Base-by-base conservation (phyloP, 306 rosid genomes). In the Hylodesmum podocarpum region DNA sequence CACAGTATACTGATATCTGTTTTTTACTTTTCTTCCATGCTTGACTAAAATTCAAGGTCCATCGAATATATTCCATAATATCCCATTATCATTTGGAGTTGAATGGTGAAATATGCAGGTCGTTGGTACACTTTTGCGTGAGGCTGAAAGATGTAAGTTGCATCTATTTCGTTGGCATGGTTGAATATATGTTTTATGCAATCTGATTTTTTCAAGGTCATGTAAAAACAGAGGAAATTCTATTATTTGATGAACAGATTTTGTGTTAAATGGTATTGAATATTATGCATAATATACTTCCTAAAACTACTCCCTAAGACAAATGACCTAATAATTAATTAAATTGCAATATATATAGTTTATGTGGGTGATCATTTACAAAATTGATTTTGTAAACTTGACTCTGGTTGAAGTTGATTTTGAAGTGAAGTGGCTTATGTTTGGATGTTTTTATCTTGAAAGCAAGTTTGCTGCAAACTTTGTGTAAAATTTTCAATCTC, bases 121-220 rank as follows among this genome's bases (percentile, higher is more conserved):
- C 37, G 50, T 87, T 92, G 93, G 91, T 92, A 83, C 61, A 40
- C 73, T 85, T 89, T 80, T 75, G 75, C 10, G 84, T 86, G 76
- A 89, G 80, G 83, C 80, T 88, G 82, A 95, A 89, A 87, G 92
- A 95, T 79, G 98, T 92, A 86, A 90, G 88, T 77, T 75, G 66
- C 67, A 19, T 65, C 46, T 61, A 27, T 64, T 54, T 73, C 50
- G 14, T 16, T 59, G 43, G 16, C 70, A 54, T 79, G 76, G 81
- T 66, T 54, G 70, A 53, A 22, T 51, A 31, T 54, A 37, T 18
- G 33, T 64, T 77, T 84, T 80, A 41, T 49, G 36, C 65, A 12
- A 63, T 36, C 64, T 36, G 36, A 43, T 62, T 18, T 84, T 43
- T 36, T 71, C 9, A 41, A 40, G 40, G 74, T 36, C 47, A 0